Evolutionary conservation across 371 early-diverging fungal genomes (phyloP).

Genomic region (Catenaria anguillulae): DNA sequence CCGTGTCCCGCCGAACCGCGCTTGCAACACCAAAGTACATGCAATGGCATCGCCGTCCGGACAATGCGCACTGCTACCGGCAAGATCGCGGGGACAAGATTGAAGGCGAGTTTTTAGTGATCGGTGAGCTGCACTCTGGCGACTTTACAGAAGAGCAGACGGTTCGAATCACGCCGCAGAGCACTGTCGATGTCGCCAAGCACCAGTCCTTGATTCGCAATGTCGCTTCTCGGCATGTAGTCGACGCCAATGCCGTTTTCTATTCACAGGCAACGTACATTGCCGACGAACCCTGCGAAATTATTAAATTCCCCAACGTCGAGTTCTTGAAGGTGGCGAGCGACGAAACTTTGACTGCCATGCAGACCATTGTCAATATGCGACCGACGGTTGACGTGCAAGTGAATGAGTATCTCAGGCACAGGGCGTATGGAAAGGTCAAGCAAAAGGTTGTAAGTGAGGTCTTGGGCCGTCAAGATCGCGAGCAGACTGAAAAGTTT

Average conservation of each 20-base stretch:
- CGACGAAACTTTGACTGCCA: neutral
- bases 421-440: neutral
- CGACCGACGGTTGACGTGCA: neutral
- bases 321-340: neutral
- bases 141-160: neutral
- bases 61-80: neutral
- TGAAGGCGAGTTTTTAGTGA: neutral
- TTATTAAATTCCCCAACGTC: no score
- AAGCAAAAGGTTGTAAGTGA: neutral
- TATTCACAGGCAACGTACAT: neutral
- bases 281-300: neutral
- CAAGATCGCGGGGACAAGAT: neutral
- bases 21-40: neutral
- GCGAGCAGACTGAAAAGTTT: neutral
- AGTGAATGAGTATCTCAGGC: neutral
- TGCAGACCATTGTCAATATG: neutral
- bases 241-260: neutral
- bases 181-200: neutral
- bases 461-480: neutral
- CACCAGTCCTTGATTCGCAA: neutral
- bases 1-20: neutral
- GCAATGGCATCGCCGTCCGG: neutral
- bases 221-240: neutral
- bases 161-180: neutral
- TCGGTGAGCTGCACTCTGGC: neutral